Evolutionary conservation across 176 grass and related monocot genomes (phyloP).

Genomic region (Otatea glauca): DNA sequence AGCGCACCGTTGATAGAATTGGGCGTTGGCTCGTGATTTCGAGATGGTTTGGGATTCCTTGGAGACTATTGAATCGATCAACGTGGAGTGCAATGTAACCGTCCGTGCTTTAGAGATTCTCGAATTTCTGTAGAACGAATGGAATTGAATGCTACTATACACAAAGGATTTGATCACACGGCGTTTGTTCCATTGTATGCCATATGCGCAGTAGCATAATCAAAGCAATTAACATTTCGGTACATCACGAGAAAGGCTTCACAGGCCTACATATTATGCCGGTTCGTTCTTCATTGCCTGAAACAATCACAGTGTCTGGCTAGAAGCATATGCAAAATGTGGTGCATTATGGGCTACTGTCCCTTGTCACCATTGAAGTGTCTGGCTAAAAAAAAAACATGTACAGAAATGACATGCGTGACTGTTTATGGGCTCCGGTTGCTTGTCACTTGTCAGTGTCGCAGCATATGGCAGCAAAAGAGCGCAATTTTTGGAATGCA

Average conservation of each 20-base stretch:
- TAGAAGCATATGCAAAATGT: background rate
- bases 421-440: background rate
- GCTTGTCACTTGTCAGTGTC: constrained; percentile 5
- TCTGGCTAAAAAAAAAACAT: background rate
- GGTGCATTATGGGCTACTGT: background rate
- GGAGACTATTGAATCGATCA: background rate
- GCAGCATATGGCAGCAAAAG: constrained; percentile 14
- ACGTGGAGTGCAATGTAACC: background rate
- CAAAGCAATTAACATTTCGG: background rate
- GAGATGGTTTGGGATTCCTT: background rate
- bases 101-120: background rate
- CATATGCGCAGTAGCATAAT: background rate
- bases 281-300: background rate
- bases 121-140: background rate
- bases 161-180: background rate
- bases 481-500: background rate
- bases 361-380: constrained; percentile 10
- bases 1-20: background rate
- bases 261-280: too few species aligned
- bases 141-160: background rate
- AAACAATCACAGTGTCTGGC: background rate
- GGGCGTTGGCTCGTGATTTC: background rate
- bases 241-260: background rate
- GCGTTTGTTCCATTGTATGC: background rate
- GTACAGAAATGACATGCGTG: background rate